These are phyloP conservation scores for Epichloe amarillans DNA, from an alignment of 2,329 filamentous ascomycete species.

Conservation along the genomic window DNA sequence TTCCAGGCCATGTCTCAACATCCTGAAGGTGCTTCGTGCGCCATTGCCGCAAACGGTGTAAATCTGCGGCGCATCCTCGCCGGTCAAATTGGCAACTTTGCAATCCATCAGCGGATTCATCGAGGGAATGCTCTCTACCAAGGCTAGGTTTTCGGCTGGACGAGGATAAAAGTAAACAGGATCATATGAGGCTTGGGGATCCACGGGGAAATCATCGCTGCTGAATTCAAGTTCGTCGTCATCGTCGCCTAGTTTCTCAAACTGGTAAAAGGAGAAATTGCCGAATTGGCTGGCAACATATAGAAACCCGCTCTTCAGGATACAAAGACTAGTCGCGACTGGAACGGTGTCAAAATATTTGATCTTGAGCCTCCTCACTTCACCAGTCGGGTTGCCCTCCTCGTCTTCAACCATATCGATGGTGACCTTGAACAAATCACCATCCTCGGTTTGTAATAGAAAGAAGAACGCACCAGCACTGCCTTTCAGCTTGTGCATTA, in stretches of 20 bases:
- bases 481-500: constrained; percentile 92
- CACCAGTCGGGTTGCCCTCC: constrained; percentile 62
- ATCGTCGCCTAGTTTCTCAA: constrained; percentile 92
- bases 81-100: constrained; percentile 79
- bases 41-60: constrained; percentile 85
- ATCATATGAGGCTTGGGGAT: constrained; percentile 56
- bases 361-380: constrained; percentile 74
- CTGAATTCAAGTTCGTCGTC: constrained; percentile 78
- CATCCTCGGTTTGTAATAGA: constrained; percentile 87
- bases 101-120: constrained; percentile 87
- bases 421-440: constrained; percentile 94
- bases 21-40: constrained; percentile 79
- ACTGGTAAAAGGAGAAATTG: constrained; percentile 91
- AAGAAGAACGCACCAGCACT: constrained; percentile 87
- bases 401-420: constrained; percentile 81
- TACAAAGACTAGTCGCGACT: constrained; percentile 73
- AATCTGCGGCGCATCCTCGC: constrained; percentile 92
- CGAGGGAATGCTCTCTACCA: constrained; percentile 74
- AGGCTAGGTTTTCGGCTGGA: constrained; percentile 63
- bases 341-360: constrained; percentile 98
- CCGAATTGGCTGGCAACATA: constrained; percentile 88
- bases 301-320: constrained; percentile 89
- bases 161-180: constrained; percentile 80
- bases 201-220: constrained; percentile 71
- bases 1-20: constrained; percentile 81